Conservation (phyloP, 2,329 filamentous ascomycete genomes). For the Magnaporthiopsis rhizophila region DNA sequence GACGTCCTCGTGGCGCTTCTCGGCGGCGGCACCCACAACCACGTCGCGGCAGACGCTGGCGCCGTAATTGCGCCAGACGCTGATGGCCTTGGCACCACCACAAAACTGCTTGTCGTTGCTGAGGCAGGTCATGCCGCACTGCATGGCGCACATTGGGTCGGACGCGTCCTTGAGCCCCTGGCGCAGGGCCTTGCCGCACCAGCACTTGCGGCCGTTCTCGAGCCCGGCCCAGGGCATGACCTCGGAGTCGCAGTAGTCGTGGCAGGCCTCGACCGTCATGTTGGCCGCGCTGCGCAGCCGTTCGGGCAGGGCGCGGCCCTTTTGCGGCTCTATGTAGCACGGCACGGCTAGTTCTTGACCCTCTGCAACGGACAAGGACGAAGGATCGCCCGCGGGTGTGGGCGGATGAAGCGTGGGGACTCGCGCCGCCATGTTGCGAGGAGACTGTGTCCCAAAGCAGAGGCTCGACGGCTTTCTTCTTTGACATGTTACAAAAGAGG, state of each 20-base stretch:
- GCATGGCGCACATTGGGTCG: not conserved
- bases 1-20: not conserved
- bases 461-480: too few relatives aligned
- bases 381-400: too few relatives aligned
- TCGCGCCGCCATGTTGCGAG: too few relatives aligned
- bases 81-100: not conserved
- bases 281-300: not conserved
- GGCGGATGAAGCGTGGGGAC: too few relatives aligned
- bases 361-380: too few relatives aligned
- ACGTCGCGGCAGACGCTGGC: not conserved
- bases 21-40: not conserved
- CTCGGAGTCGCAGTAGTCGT: not conserved
- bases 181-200: not conserved
- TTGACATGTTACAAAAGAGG: too few relatives aligned
- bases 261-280: not conserved
- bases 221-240: too few relatives aligned
- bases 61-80: not conserved
- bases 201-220: too few relatives aligned
- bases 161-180: not conserved
- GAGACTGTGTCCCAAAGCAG: too few relatives aligned
- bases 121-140: constrained; percentile 2
- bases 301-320: too few relatives aligned
- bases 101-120: constrained; percentile 1
- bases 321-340: too few relatives aligned
- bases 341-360: too few relatives aligned